These are phyloP conservation scores for Chlorella variabilis DNA, from an alignment of 163 green algal genomes.

Conservation along the genomic window DNA sequence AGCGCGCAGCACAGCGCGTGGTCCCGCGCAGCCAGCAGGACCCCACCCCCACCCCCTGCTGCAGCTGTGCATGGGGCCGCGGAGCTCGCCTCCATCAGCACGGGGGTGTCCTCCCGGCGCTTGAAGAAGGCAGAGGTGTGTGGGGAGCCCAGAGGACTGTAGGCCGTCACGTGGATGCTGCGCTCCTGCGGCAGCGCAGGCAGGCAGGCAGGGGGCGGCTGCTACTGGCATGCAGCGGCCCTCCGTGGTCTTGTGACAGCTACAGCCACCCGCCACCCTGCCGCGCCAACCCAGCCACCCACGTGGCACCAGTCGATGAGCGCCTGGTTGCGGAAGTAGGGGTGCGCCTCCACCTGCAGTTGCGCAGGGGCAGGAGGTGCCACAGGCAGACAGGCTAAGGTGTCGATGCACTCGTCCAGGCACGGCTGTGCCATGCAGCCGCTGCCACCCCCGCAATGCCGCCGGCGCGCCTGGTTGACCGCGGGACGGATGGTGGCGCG, in stretches of 20 bases:
- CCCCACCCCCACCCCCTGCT: too few relatives aligned
- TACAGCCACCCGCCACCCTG: background rate
- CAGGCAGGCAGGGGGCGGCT: background rate
- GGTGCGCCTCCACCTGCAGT: conserved; percentile 87
- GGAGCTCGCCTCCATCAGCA: conserved; percentile 39
- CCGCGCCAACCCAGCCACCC: background rate
- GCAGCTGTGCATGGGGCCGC: too few relatives aligned
- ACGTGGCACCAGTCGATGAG: conserved; percentile 72
- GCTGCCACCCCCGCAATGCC: too few relatives aligned
- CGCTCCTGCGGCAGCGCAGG: conserved; percentile 17
- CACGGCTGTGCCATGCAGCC: too few relatives aligned
- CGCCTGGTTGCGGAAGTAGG: conserved; percentile 84
- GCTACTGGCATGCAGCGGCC: background rate
- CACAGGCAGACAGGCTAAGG: too few relatives aligned
- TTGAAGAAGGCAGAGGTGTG: conserved; percentile 64
- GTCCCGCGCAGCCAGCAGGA: too few relatives aligned
- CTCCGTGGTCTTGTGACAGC: background rate
- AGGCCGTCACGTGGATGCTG: conserved; percentile 82
- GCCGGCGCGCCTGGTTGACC: conserved; percentile 68
- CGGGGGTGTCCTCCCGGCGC: conserved; percentile 40
- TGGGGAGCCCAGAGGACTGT: conserved; percentile 85
- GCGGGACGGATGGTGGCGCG: conserved; percentile 63
- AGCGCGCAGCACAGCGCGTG: too few relatives aligned
- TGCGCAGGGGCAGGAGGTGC: background rate
- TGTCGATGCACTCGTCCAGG: too few relatives aligned